Percentiles rank a stretch among this genome's conserved stretches.
Evolutionary conservation across 2,329 filamentous ascomycete genomes (phyloP).

Genomic region (Epichloe amarillans): DNA sequence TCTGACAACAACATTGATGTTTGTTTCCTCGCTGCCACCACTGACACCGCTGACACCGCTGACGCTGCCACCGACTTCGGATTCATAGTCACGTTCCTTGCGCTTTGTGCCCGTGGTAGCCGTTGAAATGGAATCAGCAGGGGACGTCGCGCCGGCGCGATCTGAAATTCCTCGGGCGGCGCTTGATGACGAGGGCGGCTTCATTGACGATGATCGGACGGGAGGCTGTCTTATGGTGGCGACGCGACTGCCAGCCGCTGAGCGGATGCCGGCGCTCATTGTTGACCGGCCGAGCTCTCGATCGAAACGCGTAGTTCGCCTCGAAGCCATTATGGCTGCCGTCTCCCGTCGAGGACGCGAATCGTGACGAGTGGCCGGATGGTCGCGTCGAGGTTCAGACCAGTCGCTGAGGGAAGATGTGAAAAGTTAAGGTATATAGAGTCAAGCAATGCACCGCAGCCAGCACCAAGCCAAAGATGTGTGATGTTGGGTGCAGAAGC

Average conservation of each 20-base stretch:
- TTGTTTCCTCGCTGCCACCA: conserved; percentile 62
- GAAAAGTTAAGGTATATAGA: not conserved
- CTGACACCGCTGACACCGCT: not conserved
- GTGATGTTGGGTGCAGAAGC: not conserved
- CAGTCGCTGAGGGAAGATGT: not conserved
- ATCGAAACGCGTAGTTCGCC: conserved; percentile 7
- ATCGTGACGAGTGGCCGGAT: not conserved
- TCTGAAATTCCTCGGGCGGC: conserved; percentile 2
- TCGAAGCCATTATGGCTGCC: conserved; percentile 5
- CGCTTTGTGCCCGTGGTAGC: conserved; percentile 55
- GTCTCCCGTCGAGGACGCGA: not conserved
- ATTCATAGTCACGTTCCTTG: conserved; percentile 75
- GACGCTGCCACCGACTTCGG: conserved; percentile 26
- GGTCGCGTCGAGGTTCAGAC: not conserved
- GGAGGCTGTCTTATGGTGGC: conserved; percentile 1
- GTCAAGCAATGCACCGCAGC: not conserved
- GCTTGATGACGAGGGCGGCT: conserved; percentile 2
- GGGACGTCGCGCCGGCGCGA: conserved; percentile 26
- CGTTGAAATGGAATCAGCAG: conserved; percentile 48
- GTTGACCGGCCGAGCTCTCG: conserved; percentile 6
- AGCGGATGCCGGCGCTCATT: conserved; percentile 2
- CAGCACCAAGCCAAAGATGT: not conserved
- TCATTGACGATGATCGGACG: conserved; percentile 1
- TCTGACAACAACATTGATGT: conserved; percentile 93
- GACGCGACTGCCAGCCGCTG: conserved; percentile 1